These are phyloP conservation scores for Amanita rubescens DNA, from an alignment of 768 basidiomycete genomes.

Conservation along the genomic window DNA sequence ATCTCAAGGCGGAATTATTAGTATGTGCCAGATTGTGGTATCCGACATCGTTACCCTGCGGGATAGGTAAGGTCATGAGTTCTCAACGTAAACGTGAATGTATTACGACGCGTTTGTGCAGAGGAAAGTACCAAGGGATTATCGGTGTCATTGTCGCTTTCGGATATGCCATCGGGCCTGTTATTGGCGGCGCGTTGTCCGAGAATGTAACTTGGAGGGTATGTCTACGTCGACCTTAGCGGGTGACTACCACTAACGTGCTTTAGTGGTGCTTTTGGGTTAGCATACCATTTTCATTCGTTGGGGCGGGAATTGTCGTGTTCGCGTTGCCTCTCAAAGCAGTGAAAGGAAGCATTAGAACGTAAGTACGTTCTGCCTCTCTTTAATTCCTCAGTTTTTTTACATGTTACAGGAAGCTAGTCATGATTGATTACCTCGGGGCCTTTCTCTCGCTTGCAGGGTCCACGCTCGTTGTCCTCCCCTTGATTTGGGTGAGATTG, in stretches of 20 bases:
- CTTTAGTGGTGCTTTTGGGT: slow-evolving; percentile 72
- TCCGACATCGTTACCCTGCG: slow-evolving; percentile 68
- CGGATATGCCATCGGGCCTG: slow-evolving; percentile 60
- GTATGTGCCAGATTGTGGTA: slow-evolving; percentile 63
- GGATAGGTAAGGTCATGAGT: slow-evolving; percentile 36
- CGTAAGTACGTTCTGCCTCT: slow-evolving; percentile 20
- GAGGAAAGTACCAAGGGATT: slow-evolving; percentile 75
- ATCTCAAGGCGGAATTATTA: slow-evolving; percentile 47
- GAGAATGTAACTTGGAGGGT: slow-evolving; percentile 60
- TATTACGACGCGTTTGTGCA: slow-evolving; percentile 14
- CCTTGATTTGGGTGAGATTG: slow-evolving; percentile 58
- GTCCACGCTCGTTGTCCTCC: slow-evolving; percentile 57
- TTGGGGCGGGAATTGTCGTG: slow-evolving; percentile 46
- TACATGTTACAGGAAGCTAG: slow-evolving; percentile 41
- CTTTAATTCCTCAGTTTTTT: not conserved
- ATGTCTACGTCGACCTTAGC: slow-evolving; percentile 12
- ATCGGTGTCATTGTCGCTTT: slow-evolving; percentile 50
- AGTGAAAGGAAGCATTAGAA: slow-evolving; percentile 52
- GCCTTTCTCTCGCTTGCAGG: slow-evolving; percentile 49
- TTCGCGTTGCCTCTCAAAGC: slow-evolving; percentile 64
- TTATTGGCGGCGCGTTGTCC: slow-evolving; percentile 58
- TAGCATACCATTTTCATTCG: slow-evolving; percentile 50
- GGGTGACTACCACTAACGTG: not conserved
- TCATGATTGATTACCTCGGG: slow-evolving; percentile 60
- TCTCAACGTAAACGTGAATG: not conserved